Base-by-base conservation (phyloP, 768 basidiomycete genomes). In the Mycena metata region DNA sequence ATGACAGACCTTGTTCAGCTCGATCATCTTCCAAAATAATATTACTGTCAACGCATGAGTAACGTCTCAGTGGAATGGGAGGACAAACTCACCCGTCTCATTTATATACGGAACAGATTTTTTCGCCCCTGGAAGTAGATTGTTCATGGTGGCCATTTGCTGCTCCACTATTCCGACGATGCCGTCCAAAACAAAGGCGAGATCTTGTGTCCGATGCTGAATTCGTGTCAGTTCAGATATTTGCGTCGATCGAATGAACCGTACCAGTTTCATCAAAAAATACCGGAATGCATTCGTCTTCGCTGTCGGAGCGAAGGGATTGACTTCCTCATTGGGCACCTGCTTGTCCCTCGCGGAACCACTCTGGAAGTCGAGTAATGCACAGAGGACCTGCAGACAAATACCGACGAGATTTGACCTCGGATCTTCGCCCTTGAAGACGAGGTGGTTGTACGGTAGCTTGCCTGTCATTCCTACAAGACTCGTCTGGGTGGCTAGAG, bases 201-300 rank as follows among this genome's bases (percentile, higher is more conserved):
- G 95, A 78, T 99, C 98, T 79, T 92, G 90, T 3, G 88, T 87
- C 16, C 97, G 91, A 81, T 99, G 97, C 93, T 97, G 71, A 39
- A 69, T 51, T 45, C 62, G 51, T 71, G 61, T 70, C 64, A 51
- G 66, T 69, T 9, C 15, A 16, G 56, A 50, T 64, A 46, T n/a
- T 42, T 23, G 46, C 60, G 52, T 60, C 56, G 51, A 46, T 19
- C 51, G 59, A 51, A 57, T 21, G 24, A 21, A 66, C 35, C 59
- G 17, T 71, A 91, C 95, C 76, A 99, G 79, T 78, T 98, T 98
- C 70, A 95, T 91, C 57, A 98, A 79, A 78, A 96, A 98, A 79
- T 95, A 96, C 56, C 94, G 85, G 78, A 98, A 99, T 3, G 95
- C 89, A 75, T 99, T 99, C 17, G 93, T 91, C 72, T 86, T 86